Conservation (phyloP, 306 rosid genomes). For the Alnus glutinosa region DNA sequence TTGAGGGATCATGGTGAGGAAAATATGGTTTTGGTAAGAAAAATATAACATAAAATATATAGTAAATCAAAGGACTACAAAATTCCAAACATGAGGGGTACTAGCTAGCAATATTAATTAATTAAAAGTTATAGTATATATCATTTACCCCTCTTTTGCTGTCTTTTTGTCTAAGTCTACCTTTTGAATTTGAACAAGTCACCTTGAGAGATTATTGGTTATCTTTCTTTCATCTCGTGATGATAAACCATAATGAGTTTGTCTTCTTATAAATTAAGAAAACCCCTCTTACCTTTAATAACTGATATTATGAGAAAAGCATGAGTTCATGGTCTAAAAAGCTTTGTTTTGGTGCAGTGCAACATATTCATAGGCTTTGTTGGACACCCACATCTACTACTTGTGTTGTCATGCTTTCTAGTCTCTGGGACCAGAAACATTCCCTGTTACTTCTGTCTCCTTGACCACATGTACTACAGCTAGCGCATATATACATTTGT, state of each 20-base stretch:
- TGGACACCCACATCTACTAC: slow-evolving; percentile 42
- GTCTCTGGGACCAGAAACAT: slow-evolving; percentile 64
- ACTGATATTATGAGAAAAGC: slow-evolving; percentile 25
- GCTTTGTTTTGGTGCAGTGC: slow-evolving; percentile 37
- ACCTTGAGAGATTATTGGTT: slow-evolving; percentile 48
- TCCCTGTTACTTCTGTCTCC: slow-evolving; percentile 67
- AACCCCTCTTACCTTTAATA: neutral
- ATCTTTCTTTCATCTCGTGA: slow-evolving; percentile 57
- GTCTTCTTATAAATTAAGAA: slow-evolving; percentile 49
- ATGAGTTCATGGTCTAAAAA: slow-evolving; percentile 33
- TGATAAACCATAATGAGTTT: slow-evolving; percentile 58
- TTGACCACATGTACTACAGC: slow-evolving; percentile 42
- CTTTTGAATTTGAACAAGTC: slow-evolving; percentile 46
- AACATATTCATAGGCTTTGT: slow-evolving; percentile 61
- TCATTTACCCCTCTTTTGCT: neutral
- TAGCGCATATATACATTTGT: slow-evolving; percentile 2
- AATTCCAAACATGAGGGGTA: neutral
- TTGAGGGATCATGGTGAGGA: neutral
- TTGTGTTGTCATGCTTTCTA: slow-evolving; percentile 36
- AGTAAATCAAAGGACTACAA: neutral
- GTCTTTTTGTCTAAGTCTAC: neutral
- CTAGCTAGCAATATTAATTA: neutral
- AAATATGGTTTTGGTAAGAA: neutral
- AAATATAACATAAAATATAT: neutral
- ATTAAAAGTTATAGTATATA: neutral